A percentile compares a stretch with the other conserved stretches of the same genome.
These are phyloP conservation scores for Calamus simplicifolius DNA, from an alignment of 176 grass and related monocot species.

Conservation along the genomic window DNA sequence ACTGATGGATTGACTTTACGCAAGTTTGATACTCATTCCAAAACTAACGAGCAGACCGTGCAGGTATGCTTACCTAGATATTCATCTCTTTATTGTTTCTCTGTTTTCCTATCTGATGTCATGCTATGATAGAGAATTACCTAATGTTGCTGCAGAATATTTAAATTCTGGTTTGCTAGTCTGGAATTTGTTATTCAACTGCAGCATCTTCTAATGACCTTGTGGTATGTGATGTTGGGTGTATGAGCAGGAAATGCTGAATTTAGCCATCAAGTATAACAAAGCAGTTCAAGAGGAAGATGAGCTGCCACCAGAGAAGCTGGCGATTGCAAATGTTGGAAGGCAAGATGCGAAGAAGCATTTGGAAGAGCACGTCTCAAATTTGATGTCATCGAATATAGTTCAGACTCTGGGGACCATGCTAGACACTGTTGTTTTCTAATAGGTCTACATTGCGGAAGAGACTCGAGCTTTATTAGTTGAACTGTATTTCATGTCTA, in stretches of 20 bases:
- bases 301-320: constrained; percentile 86
- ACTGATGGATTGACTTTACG: constrained; percentile 82
- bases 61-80: constrained; percentile 35
- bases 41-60: constrained; percentile 92
- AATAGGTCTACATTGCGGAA: neutral
- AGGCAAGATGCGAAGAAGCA: constrained; percentile 97
- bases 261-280: constrained; percentile 93
- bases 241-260: constrained; percentile 75
- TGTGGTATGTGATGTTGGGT: neutral
- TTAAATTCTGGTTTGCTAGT: no score
- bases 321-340: constrained; percentile 93
- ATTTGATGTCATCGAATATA: constrained; percentile 98
- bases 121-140: neutral
- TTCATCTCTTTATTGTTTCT: neutral
- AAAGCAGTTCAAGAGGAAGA: constrained; percentile 99
- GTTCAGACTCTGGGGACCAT: constrained; percentile 92
- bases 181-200: no score
- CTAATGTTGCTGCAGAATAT: neutral
- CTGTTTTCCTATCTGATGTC: neutral
- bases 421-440: constrained; percentile 95
- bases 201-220: neutral
- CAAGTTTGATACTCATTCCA: constrained; percentile 69
- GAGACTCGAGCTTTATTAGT: no score
- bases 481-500: no score
- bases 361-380: constrained; percentile 94